Percentiles rank a stretch among this genome's conserved stretches.
Conservation (phyloP, 257 asterid species). For the Fraxinus americana region DNA sequence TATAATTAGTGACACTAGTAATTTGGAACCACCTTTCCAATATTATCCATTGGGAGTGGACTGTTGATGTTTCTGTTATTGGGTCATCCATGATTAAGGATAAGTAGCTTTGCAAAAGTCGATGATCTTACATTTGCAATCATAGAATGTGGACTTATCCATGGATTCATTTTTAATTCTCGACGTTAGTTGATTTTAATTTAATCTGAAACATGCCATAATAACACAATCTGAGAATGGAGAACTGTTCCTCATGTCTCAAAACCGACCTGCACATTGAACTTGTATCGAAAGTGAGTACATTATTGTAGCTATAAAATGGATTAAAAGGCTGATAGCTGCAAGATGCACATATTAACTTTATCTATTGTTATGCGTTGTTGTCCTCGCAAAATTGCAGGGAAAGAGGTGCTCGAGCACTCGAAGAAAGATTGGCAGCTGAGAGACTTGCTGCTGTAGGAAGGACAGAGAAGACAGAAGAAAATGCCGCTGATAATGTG, state of each 20-base stretch:
- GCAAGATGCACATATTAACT: background rate
- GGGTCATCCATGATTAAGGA: background rate
- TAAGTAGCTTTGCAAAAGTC: background rate
- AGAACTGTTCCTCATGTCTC: background rate
- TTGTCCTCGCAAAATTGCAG: conserved; percentile 40
- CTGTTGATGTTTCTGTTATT: background rate
- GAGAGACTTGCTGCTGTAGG: conserved; percentile 65
- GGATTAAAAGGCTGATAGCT: background rate
- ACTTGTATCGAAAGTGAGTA: too few relatives aligned
- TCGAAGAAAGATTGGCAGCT: conserved; percentile 86
- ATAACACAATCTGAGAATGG: background rate
- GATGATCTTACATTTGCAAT: background rate
- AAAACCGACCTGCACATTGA: too few relatives aligned
- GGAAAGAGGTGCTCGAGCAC: conserved; percentile 95
- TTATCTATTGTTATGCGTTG: background rate
- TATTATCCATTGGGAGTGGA: background rate
- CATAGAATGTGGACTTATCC: background rate
- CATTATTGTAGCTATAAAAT: background rate
- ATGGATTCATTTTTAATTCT: background rate
- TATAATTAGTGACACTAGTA: background rate
- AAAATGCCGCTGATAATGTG: conserved; percentile 67
- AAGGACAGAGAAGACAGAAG: conserved; percentile 48
- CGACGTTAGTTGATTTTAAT: background rate
- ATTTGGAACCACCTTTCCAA: background rate
- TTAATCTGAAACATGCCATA: background rate